Evolutionary conservation across 805 yeast species (phyloP).

Genomic region (Danielozyma ontarioensis): DNA sequence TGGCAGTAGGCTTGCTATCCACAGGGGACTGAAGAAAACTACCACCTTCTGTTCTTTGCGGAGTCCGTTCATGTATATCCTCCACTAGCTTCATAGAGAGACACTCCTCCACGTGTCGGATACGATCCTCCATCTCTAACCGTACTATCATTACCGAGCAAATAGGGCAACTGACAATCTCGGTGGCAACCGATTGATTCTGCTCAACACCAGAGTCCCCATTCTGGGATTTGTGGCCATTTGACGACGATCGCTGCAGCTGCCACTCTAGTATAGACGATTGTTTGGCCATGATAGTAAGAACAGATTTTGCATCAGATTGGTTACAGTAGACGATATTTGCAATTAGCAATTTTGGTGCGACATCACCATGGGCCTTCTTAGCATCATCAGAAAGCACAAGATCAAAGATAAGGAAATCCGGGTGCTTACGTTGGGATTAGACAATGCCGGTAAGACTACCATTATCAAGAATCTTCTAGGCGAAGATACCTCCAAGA

Average conservation of each 20-base stretch:
- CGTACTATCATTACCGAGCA: slow-evolving; percentile 38
- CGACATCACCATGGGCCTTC: slow-evolving; percentile 74
- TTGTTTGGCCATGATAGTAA: too few relatives aligned
- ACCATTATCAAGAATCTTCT: slow-evolving; percentile 65
- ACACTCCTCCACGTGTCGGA: slow-evolving; percentile 54
- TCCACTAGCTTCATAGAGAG: slow-evolving; percentile 24
- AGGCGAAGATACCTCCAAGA: slow-evolving; percentile 43
- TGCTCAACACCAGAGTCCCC: too few relatives aligned
- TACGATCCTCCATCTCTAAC: slow-evolving; percentile 38
- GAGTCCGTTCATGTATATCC: slow-evolving; percentile 27
- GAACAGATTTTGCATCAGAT: too few relatives aligned
- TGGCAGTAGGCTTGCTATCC: too few relatives aligned
- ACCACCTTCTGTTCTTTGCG: too few relatives aligned
- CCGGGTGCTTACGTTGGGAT: slow-evolving; percentile 71
- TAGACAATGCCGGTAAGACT: slow-evolving; percentile 90
- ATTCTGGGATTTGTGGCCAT: too few relatives aligned
- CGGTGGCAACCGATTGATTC: too few relatives aligned
- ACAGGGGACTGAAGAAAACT: too few relatives aligned
- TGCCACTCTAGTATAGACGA: too few relatives aligned
- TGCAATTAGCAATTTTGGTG: too few relatives aligned
- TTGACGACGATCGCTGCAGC: too few relatives aligned
- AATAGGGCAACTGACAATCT: slow-evolving; percentile 43
- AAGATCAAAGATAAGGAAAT: slow-evolving; percentile 75
- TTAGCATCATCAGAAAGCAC: slow-evolving; percentile 76
- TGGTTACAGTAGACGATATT: too few relatives aligned